Evolutionary conservation across 305 asterid species (phyloP), one percentile per base, ranked within the genome.

Genomic region (Solanum hybrid): DNA sequence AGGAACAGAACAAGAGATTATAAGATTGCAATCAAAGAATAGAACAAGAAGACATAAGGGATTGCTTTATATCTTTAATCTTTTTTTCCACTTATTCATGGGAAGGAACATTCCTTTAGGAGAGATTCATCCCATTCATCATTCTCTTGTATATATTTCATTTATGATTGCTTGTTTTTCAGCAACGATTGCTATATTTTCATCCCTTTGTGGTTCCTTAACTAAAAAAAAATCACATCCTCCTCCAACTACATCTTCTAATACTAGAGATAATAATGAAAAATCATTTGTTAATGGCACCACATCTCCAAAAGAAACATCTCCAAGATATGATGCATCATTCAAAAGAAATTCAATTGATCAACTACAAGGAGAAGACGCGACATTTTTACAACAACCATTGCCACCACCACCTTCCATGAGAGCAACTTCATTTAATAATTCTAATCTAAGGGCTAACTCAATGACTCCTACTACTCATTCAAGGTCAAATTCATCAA

Each of bases 171-270:
- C 90, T 89, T 90, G 89, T 46, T 79, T 84, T 64, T 40, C 66
- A 82, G 85, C 84, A n/a, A 56, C 87, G 60, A 73, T 91, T 60
- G 89, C 34, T 82, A 90, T 93, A 93, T 95, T 90, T 92, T 91
- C 95, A 76, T 92, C 89, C 91, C 91, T 93, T 11, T 94, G 95
- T 89, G 95, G 96, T 36, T 89, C 89, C 46, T 42, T 94, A 34
- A 78, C 89, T 64, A 89, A 92, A 38, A 90, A 80, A 86, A 91
- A 91, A 20, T 42, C 88, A 26, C 71, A 90, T 71, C 75, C 89
- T 69, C 73, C 79, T 87, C 22, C 46, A 40, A 79, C 60, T 31
- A 56, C 66, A 56, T 85, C 34, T 34, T 3, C 80, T 8, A 34
- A 35, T 79, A 8, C 73, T 87, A 9, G 87, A 85, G 31, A 56